A percentile compares a stretch with the other conserved stretches of the same genome.
Conservation (phyloP, 1,139 yeast species). For the Saccharomycopsis hybrid region DNA sequence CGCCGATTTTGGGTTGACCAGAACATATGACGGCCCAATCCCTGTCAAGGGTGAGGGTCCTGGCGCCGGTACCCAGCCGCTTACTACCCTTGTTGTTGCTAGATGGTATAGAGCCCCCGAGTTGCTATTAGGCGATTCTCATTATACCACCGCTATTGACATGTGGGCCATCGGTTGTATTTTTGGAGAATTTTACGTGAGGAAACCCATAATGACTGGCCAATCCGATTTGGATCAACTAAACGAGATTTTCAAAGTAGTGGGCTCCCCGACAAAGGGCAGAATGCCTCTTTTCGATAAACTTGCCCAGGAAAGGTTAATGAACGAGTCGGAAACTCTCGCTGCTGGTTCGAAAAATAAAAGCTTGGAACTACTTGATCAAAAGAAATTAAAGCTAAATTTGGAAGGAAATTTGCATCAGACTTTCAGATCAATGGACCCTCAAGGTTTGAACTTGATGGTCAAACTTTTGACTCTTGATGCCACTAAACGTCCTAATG, state of each 20-base stretch:
- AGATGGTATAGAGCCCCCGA: constrained; percentile 65
- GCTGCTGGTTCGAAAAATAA: constrained; percentile 33
- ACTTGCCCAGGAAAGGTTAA: constrained; percentile 35
- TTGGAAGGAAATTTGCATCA: constrained; percentile 52
- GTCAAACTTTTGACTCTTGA: constrained; percentile 53
- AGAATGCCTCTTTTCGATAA: constrained; percentile 43
- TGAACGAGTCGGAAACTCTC: constrained; percentile 13
- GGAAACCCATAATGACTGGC: constrained; percentile 50
- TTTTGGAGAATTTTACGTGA: constrained; percentile 48
- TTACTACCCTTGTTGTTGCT: constrained; percentile 53
- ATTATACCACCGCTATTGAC: constrained; percentile 58
- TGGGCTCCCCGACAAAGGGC: constrained; percentile 43
- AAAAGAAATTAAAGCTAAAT: constrained; percentile 13
- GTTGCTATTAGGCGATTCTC: constrained; percentile 48
- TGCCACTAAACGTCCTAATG: constrained; percentile 70
- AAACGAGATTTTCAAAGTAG: constrained; percentile 45
- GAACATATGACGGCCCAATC: constrained; percentile 64
- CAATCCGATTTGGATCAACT: constrained; percentile 54
- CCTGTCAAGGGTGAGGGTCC: constrained; percentile 35
- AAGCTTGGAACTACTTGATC: constrained; percentile 33
- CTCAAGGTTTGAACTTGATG: constrained; percentile 37
- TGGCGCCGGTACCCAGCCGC: constrained; percentile 43
- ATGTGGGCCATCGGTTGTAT: constrained; percentile 69
- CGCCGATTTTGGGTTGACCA: constrained; percentile 93
- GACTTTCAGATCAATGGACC: constrained; percentile 26